Conservation (phyloP, 1,284 basidiomycete genomes). For the Apiotrichum gamsii region DNA sequence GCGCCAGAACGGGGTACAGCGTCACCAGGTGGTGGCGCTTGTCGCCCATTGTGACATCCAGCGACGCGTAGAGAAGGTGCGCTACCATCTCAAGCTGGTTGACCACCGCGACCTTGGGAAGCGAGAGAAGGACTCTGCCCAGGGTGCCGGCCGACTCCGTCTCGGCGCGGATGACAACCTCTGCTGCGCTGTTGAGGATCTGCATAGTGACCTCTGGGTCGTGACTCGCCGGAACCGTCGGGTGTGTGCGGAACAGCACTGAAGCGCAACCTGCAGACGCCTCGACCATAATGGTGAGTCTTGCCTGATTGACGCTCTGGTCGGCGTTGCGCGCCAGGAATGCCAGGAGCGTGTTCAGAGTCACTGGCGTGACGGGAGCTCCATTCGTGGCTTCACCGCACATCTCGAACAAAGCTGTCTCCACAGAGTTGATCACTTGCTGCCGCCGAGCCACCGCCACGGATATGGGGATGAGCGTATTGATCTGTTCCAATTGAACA, state of each 20-base stretch:
- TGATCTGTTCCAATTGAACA: slow-evolving; percentile 14
- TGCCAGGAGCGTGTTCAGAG: slow-evolving; percentile 24
- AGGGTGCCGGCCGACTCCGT: slow-evolving; percentile 17
- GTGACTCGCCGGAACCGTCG: slow-evolving; percentile 4
- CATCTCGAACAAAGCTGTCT: slow-evolving; percentile 25
- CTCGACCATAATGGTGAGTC: slow-evolving; percentile 11
- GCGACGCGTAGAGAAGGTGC: slow-evolving; percentile 27
- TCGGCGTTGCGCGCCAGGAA: slow-evolving; percentile 7
- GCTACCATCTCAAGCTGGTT: slow-evolving; percentile 27
- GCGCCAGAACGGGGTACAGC: slow-evolving; percentile 32
- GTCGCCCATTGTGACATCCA: slow-evolving; percentile 13
- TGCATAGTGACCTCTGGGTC: slow-evolving; percentile 18
- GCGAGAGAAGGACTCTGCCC: slow-evolving; percentile 9
- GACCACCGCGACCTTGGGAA: slow-evolving; percentile 18
- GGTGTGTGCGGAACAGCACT: slow-evolving; percentile 28
- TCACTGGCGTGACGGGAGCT: slow-evolving; percentile 12
- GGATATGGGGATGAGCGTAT: slow-evolving; percentile 3
- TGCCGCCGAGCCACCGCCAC: slow-evolving; percentile 6
- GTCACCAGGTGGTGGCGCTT: slow-evolving; percentile 17
- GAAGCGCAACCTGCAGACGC: slow-evolving; percentile 22
- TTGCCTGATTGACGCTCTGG: not conserved
- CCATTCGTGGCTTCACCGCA: slow-evolving; percentile 24
- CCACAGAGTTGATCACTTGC: slow-evolving; percentile 24
- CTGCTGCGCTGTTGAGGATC: slow-evolving; percentile 18
- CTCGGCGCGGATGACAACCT: slow-evolving; percentile 27